These are phyloP conservation scores for Arxiozyma heterogenica DNA, from an alignment of 1,139 yeast genomes.

Conservation along the genomic window DNA sequence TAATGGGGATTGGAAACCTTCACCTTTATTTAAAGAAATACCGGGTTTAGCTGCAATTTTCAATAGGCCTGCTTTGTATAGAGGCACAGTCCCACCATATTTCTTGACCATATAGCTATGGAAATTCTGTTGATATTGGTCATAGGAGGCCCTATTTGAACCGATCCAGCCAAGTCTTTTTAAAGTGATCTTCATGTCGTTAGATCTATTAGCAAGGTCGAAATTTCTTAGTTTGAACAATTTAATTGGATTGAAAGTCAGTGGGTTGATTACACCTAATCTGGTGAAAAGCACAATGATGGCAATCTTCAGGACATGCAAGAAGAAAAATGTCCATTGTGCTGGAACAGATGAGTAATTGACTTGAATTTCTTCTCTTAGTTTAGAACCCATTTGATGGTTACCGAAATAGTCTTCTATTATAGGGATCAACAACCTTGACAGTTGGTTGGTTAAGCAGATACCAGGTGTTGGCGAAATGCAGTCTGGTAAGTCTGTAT, in stretches of 20 bases:
- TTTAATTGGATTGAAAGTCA: slow-evolving; percentile 39
- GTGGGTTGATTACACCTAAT: slow-evolving; percentile 73
- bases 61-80: slow-evolving; percentile 67
- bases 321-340: slow-evolving; percentile 58
- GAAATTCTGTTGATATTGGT: slow-evolving; percentile 64
- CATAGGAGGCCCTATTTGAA: slow-evolving; percentile 59
- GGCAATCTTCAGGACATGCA: slow-evolving; percentile 57
- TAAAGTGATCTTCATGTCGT: slow-evolving; percentile 29
- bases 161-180: slow-evolving; percentile 86
- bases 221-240: slow-evolving; percentile 21
- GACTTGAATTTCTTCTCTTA: slow-evolving; percentile 41
- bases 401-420: slow-evolving; percentile 33
- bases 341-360: slow-evolving; percentile 36
- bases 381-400: slow-evolving; percentile 36
- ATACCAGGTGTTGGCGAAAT: slow-evolving; percentile 89
- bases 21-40: slow-evolving; percentile 56
- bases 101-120: slow-evolving; percentile 56
- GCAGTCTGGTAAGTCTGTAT: slow-evolving; percentile 84
- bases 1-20: slow-evolving; percentile 69
- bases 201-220: slow-evolving; percentile 10
- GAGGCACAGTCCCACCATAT: slow-evolving; percentile 71
- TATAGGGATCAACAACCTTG: slow-evolving; percentile 33
- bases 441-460: slow-evolving; percentile 61
- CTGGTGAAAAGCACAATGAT: slow-evolving; percentile 51
- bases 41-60: slow-evolving; percentile 54